These are phyloP conservation scores for Mariannaea sp. DNA, from an alignment of 2,329 filamentous ascomycete species.

Conservation along the genomic window DNA sequence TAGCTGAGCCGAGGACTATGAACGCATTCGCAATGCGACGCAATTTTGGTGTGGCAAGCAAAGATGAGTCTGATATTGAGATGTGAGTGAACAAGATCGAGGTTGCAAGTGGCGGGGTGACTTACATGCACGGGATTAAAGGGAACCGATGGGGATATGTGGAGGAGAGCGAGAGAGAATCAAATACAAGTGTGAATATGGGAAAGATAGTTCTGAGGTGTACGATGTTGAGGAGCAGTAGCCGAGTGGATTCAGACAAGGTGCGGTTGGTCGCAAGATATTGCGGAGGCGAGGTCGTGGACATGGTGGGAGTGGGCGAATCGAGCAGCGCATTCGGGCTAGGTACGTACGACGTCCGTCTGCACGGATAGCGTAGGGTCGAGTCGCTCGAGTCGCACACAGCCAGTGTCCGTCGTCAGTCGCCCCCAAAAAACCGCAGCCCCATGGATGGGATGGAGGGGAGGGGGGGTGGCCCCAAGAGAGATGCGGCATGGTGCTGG, in stretches of 20 bases:
- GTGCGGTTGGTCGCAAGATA: constrained; percentile 39
- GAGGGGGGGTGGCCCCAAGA: constrained; percentile 27
- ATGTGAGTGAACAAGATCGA: not conserved
- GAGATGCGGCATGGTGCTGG: constrained; percentile 23
- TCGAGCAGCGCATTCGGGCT: constrained; percentile 32
- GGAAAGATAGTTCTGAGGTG: not conserved
- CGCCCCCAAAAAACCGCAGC: constrained; percentile 28
- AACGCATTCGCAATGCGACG: constrained; percentile 4
- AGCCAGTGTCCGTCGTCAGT: constrained; percentile 24
- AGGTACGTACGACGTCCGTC: not conserved
- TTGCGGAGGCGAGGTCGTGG: constrained; percentile 36
- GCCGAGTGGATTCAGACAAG: constrained; percentile 33
- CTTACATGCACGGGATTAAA: not conserved
- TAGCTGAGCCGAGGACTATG: constrained; percentile 1
- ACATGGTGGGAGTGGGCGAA: constrained; percentile 29
- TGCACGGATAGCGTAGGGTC: constrained; percentile 4
- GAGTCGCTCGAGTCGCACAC: constrained; percentile 31
- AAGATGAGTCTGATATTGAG: not conserved
- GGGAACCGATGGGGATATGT: not conserved
- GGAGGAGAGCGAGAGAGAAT: not conserved
- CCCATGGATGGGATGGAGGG: constrained; percentile 20
- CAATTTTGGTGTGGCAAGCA: constrained; percentile 1
- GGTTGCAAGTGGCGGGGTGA: not conserved
- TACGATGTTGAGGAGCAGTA: constrained; percentile 18
- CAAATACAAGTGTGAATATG: not conserved